Conservation (phyloP, 257 asterid species). For the Plantago elongata region DNA sequence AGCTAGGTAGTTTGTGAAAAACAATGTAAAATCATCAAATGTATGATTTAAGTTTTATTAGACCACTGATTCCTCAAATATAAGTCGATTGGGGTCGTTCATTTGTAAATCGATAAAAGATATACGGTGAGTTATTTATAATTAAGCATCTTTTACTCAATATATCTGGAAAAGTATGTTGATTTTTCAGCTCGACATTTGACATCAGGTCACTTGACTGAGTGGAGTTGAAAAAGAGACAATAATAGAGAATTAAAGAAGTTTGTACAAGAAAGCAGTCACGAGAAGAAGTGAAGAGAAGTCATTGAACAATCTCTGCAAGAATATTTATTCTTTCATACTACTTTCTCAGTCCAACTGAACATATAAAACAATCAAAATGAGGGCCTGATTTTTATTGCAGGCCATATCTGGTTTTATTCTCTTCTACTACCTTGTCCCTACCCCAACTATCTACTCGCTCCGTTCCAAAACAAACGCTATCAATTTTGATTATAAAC, state of each 20-base stretch:
- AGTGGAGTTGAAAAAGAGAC: background rate
- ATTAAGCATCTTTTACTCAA: no score
- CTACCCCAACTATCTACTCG: constrained; percentile 33
- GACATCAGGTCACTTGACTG: background rate
- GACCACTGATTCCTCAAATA: no score
- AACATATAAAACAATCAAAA: constrained; percentile 35
- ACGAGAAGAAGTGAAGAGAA: constrained; percentile 28
- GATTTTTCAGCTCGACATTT: no score
- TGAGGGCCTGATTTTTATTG: constrained; percentile 22
- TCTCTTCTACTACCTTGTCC: constrained; percentile 22
- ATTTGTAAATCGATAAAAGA: no score
- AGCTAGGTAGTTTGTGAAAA: no score
- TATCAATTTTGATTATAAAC: no score
- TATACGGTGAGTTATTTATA: no score
- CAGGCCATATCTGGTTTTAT: constrained; percentile 23
- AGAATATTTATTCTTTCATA: constrained; percentile 40
- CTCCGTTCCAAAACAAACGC: no score
- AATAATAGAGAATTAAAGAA: constrained; percentile 11
- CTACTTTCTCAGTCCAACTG: constrained; percentile 24
- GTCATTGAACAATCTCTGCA: constrained; percentile 25
- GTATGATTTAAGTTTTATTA: no score
- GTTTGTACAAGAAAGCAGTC: constrained; percentile 37
- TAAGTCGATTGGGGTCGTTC: no score
- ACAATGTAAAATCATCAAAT: no score
- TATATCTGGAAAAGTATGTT: no score